phyloP scores from a whole-genome alignment of 179 eudicot species.

The Spergularia azorica region DNA sequence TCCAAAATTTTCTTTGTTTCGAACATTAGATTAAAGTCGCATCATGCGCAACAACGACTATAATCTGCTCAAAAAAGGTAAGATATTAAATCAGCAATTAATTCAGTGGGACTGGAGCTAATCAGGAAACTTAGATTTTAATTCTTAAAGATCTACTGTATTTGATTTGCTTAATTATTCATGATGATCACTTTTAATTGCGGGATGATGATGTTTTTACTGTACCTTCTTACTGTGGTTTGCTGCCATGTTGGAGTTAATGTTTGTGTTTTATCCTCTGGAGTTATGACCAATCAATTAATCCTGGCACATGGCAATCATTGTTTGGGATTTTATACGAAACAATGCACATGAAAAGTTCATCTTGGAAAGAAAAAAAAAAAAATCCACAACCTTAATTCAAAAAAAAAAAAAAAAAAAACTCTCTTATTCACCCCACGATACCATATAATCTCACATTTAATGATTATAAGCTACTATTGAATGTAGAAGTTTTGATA shows the following conservation, averaged over 20 bases:
- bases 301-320: not conserved
- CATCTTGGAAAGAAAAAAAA: no score
- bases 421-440: no score
- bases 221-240: not conserved
- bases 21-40: no score
- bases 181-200: constrained; percentile 8
- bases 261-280: constrained; percentile 15
- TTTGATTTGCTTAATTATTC: not conserved
- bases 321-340: not conserved
- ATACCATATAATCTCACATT: no score
- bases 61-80: constrained; percentile 31
- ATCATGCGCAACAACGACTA: not conserved
- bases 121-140: constrained; percentile 25
- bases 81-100: constrained; percentile 28
- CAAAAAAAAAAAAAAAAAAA: no score
- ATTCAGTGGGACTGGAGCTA: constrained; percentile 13
- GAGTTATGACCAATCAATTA: no score
- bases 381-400: no score
- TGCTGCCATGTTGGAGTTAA: constrained; percentile 22
- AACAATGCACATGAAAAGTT: no score
- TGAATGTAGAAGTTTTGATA: no score
- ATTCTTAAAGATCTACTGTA: constrained; percentile 16
- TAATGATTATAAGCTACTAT: no score
- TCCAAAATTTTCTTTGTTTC: no score
- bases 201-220: constrained; percentile 20